Conservation (phyloP, 2,329 filamentous ascomycete species). For the Phyllosticta citribraziliensis region DNA sequence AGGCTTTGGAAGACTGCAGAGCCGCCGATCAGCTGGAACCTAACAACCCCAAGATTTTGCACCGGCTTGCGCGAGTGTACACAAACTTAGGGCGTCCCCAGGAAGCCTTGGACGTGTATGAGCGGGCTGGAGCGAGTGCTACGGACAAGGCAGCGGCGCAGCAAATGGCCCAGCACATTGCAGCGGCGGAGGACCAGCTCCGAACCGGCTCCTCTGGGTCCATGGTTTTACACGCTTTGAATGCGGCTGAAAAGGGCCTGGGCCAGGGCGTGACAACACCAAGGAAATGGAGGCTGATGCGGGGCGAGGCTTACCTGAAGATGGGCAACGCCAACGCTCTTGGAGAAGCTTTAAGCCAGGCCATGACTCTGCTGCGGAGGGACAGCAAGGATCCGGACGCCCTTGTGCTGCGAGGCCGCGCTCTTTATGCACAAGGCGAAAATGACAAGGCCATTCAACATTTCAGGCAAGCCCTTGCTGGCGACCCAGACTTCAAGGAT, state of each 20-base stretch:
- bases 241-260: constrained; percentile 76
- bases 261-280: constrained; percentile 68
- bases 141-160: constrained; percentile 79
- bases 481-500: constrained; percentile 84
- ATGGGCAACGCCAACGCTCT: constrained; percentile 84
- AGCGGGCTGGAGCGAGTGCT: constrained; percentile 68
- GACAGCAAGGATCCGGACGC: constrained; percentile 94
- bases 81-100: constrained; percentile 77
- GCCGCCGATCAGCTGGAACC: constrained; percentile 75
- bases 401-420: constrained; percentile 75
- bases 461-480: constrained; percentile 78
- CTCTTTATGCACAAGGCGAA: constrained; percentile 83
- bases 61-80: constrained; percentile 82
- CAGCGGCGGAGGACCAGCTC: constrained; percentile 68
- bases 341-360: constrained; percentile 85
- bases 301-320: constrained; percentile 82
- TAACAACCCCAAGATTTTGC: constrained; percentile 75
- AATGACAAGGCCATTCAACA: constrained; percentile 91
- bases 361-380: constrained; percentile 72
- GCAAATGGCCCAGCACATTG: constrained; percentile 75
- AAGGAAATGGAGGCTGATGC: constrained; percentile 87
- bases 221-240: constrained; percentile 84
- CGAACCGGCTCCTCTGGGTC: constrained; percentile 68
- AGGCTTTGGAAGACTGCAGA: constrained; percentile 80
- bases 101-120: constrained; percentile 75